These are phyloP conservation scores for Escallonia rubra DNA, from an alignment of 129 eudicot species.

Conservation along the genomic window DNA sequence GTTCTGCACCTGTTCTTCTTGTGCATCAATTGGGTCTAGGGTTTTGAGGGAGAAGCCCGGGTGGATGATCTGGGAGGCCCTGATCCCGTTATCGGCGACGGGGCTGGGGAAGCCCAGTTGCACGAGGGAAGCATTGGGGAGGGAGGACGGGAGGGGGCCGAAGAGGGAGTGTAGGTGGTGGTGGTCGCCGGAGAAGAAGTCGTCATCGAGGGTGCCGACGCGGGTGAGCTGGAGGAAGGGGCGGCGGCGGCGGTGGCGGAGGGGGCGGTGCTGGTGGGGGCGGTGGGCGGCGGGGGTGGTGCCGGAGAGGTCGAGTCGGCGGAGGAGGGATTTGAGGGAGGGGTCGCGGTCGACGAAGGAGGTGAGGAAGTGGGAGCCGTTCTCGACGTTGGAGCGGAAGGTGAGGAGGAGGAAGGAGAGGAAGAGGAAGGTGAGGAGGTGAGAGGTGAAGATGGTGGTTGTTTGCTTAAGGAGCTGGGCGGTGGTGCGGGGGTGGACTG, in stretches of 20 bases:
- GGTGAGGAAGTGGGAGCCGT: conserved; percentile 67
- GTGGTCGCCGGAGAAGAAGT: conserved; percentile 76
- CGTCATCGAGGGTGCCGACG: conserved; percentile 92
- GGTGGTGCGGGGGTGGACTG: conserved; percentile 43
- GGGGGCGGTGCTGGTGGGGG: conserved; percentile 4
- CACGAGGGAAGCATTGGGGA: conserved; percentile 30
- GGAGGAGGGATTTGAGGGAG: conserved; percentile 64
- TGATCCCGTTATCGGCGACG: conserved; percentile 52
- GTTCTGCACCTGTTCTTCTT: conserved; percentile 3
- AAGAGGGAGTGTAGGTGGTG: conserved; percentile 63
- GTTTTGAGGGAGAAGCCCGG: conserved; percentile 35
- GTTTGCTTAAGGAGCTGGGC: conserved; percentile 57
- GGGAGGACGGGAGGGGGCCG: conserved; percentile 21
- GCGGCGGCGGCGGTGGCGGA: conserved; percentile 52
- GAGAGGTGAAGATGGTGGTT: conserved; percentile 35
- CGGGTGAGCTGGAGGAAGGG: conserved; percentile 91
- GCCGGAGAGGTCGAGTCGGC: conserved; percentile 61
- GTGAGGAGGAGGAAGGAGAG: conserved; percentile 60
- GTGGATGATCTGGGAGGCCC: conserved; percentile 33
- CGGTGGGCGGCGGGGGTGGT: conserved; percentile 11
- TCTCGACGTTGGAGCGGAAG: conserved; percentile 77
- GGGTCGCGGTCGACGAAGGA: conserved; percentile 85
- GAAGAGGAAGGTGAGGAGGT: conserved; percentile 51
- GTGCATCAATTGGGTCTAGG: conserved; percentile 9
- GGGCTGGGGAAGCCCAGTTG: conserved; percentile 40